Conservation (phyloP, 306 rosid genomes). For the Sphenostylis stenocarpa region DNA sequence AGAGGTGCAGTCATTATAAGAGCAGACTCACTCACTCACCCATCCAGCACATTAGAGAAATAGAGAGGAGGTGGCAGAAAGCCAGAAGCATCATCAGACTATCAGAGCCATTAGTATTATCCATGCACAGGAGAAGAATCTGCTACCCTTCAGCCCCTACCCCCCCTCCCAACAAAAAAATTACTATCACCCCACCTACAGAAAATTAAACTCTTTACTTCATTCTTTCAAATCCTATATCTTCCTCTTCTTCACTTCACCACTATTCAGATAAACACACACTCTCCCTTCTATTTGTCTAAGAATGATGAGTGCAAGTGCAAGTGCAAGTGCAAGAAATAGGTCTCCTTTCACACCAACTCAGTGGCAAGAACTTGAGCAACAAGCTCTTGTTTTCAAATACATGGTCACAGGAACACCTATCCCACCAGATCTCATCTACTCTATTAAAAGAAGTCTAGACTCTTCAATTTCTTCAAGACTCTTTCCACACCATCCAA, state of each 20-base stretch:
- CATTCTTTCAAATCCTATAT: slow-evolving; percentile 32
- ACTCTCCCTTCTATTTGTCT: slow-evolving; percentile 9
- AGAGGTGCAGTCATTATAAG: slow-evolving; percentile 88
- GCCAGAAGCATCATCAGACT: slow-evolving; percentile 55
- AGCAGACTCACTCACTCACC: slow-evolving; percentile 56
- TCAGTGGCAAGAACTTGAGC: slow-evolving; percentile 99
- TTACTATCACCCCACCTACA: slow-evolving; percentile 24
- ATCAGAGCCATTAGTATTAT: slow-evolving; percentile 49
- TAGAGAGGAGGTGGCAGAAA: slow-evolving; percentile 42
- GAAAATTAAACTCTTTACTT: slow-evolving; percentile 3
- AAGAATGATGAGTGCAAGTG: slow-evolving; percentile 46
- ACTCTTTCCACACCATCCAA: slow-evolving; percentile 79
- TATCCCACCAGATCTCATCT: slow-evolving; percentile 85
- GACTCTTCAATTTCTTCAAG: slow-evolving; percentile 74
- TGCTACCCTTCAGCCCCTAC: slow-evolving; percentile 36
- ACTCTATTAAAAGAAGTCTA: slow-evolving; percentile 74
- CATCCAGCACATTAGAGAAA: slow-evolving; percentile 44
- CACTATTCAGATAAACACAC: background rate
- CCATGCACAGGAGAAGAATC: slow-evolving; percentile 61
- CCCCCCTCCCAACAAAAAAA: slow-evolving; percentile 17
- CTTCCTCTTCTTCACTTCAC: background rate
- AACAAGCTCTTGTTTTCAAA: slow-evolving; percentile 91
- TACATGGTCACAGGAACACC: slow-evolving; percentile 92
- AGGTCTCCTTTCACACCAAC: slow-evolving; percentile 81
- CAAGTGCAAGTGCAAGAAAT: slow-evolving; percentile 46